Evolutionary conservation across 1,139 yeast species (phyloP).

Genomic region (Debaryomyces robertsiae): DNA sequence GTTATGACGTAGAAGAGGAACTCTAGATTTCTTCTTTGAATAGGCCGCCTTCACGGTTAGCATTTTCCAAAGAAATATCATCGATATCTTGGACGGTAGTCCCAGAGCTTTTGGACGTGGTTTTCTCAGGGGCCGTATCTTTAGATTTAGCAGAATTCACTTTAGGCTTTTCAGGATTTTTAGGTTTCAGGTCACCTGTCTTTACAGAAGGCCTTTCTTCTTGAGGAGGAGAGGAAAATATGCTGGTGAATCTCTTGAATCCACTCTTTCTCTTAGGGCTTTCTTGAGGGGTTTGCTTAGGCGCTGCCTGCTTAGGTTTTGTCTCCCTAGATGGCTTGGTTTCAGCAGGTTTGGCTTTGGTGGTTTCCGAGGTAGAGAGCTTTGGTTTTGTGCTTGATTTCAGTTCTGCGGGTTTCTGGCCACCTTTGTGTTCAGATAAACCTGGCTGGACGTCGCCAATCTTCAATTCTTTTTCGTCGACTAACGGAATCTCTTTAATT

Average conservation of each 20-base stretch:
- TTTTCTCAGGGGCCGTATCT: constrained; percentile 1
- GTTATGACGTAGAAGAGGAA: no score
- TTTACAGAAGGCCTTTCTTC: constrained; percentile 7
- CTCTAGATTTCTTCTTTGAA: constrained; percentile 47
- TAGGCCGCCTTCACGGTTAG: constrained; percentile 38
- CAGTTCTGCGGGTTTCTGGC: constrained; percentile 6
- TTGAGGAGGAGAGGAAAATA: constrained; percentile 11
- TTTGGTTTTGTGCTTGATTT: constrained; percentile 7
- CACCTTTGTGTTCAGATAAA: constrained; percentile 5
- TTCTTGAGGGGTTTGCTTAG: constrained; percentile 8
- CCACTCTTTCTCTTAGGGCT: constrained; percentile 14
- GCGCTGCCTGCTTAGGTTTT: neutral
- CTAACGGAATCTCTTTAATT: constrained; percentile 20
- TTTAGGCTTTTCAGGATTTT: constrained; percentile 11
- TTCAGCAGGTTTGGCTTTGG: neutral
- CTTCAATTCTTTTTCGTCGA: constrained; percentile 12
- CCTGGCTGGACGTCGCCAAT: constrained; percentile 11
- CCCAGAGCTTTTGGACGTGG: constrained; percentile 6
- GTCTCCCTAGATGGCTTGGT: neutral
- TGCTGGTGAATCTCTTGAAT: constrained; percentile 14
- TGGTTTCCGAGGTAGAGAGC: neutral
- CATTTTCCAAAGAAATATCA: constrained; percentile 32
- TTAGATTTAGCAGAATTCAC: neutral
- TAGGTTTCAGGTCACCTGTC: constrained; percentile 10
- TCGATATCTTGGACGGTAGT: constrained; percentile 29